Evolutionary conservation across 192 early-diverging fungal genomes (phyloP).

Genomic region (Coemansia sp.): DNA sequence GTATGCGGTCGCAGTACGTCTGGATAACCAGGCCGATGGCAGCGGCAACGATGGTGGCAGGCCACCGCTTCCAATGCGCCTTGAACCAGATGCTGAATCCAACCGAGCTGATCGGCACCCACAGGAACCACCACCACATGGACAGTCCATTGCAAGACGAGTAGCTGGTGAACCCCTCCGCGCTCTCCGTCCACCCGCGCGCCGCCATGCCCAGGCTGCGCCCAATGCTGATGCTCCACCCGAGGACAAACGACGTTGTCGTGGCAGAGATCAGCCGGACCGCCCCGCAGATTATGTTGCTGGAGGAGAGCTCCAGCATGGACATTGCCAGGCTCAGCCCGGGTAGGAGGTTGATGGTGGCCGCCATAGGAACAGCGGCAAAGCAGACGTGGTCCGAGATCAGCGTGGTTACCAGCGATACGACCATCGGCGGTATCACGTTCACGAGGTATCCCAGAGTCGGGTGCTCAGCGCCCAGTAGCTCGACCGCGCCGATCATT

Average conservation of each 20-base stretch:
- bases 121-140: slow-evolving; percentile 53
- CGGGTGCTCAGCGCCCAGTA: slow-evolving; percentile 53
- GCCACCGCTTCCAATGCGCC: slow-evolving; percentile 59
- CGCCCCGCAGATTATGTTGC: slow-evolving; percentile 80
- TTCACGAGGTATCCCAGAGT: slow-evolving; percentile 60
- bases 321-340: slow-evolving; percentile 72
- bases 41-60: slow-evolving; percentile 62
- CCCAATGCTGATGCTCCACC: slow-evolving; percentile 64
- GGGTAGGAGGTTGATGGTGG: slow-evolving; percentile 60
- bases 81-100: slow-evolving; percentile 57
- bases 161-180: slow-evolving; percentile 10
- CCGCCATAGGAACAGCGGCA: slow-evolving; percentile 57
- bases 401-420: slow-evolving; percentile 57
- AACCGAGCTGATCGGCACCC: slow-evolving; percentile 55
- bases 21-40: slow-evolving; percentile 63
- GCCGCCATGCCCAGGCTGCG: slow-evolving; percentile 56
- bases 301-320: slow-evolving; percentile 78
- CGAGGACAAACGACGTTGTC: slow-evolving; percentile 72
- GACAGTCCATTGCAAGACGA: slow-evolving; percentile 16
- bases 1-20: slow-evolving; percentile 55
- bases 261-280: slow-evolving; percentile 73
- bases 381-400: slow-evolving; percentile 58
- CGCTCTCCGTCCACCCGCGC: slow-evolving; percentile 30
- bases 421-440: slow-evolving; percentile 55
- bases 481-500: slow-evolving; percentile 56